These are phyloP conservation scores for Carpinus viminea DNA, from an alignment of 306 rosid genomes.

Conservation along the genomic window DNA sequence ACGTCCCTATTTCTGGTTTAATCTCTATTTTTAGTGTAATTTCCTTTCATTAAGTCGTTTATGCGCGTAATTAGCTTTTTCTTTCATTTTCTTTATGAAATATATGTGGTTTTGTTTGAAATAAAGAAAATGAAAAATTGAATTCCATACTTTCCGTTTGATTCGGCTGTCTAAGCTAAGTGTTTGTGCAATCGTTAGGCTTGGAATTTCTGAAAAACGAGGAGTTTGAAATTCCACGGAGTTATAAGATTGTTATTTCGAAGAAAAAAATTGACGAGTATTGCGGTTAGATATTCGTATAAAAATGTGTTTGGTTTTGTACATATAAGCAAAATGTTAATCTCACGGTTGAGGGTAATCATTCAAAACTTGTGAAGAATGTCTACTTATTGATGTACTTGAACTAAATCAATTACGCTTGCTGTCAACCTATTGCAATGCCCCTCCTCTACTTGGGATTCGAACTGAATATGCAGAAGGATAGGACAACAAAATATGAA, in stretches of 20 bases:
- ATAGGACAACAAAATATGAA: too few species aligned
- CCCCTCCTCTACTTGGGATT: too few species aligned
- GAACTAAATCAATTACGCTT: neutral
- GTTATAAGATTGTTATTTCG: neutral
- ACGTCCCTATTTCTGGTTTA: constrained; percentile 9
- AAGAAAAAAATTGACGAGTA: neutral
- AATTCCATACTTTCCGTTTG: neutral
- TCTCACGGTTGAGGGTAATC: neutral
- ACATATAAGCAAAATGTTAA: neutral
- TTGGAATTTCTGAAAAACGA: neutral
- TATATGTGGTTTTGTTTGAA: neutral
- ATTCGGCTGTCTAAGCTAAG: neutral
- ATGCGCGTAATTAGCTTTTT: neutral
- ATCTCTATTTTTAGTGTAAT: neutral
- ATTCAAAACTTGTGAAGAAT: neutral
- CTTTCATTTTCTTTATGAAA: neutral
- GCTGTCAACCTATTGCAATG: neutral
- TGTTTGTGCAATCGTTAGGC: neutral
- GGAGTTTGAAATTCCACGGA: neutral
- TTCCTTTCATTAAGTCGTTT: neutral
- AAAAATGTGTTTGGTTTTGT: neutral
- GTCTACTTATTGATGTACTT: neutral
- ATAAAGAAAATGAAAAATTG: neutral
- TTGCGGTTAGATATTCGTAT: neutral
- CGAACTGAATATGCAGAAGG: too few species aligned